Evolutionary conservation across 768 basidiomycete genomes (phyloP), one percentile per base, ranked within the genome.

Genomic region (Mycena albidolilacea): DNA sequence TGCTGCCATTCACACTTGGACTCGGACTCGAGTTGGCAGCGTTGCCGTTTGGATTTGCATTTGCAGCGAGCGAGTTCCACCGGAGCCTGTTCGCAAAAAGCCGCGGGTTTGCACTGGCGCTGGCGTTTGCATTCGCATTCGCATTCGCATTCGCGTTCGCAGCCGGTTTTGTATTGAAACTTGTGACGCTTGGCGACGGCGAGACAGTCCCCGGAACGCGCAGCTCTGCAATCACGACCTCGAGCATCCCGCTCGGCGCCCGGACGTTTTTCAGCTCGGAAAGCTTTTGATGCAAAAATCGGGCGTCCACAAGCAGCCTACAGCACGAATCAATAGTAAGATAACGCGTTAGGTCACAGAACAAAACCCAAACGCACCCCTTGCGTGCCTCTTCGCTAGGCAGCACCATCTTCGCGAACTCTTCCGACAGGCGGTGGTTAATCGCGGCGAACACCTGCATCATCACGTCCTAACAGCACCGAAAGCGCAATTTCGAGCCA

Each of bases 371-470:
- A 55, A 35, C 89, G 72, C 76, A 95, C 96, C 96, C 91, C 69
- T 91, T 89, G 84, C 97, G 98, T 30, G 95, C 96, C 72, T 93
- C 94, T 71, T 90, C 90, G 78, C 89, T 90, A 65, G 92, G 95
- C 39, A 98, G 85, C 76, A 97, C 95, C 67, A 98, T 91, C 79
- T 88, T 90, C 64, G 86, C 86, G 82, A 93, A 97, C 80, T 97
- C 96, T 78, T 97, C 95, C 48, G 92, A 92, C 23, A 99, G 86
- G 44, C 95, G 91, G 83, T 95, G 92, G 81, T 96, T 96, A 82
- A 98, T 97, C 15, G 95, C 92, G 21, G 94, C 94, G 72, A 98
- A 93, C 15, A 99, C 98, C 80, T 98, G 95, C 44, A 92, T 90
- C 95, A 98, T 97, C 79, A 99, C 96, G 80, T 89, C 90, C 95